Percentiles rank a stretch among this genome's conserved stretches.
phyloP scores from a whole-genome alignment of 1,284 basidiomycete species.

The Tranzscheliella williamsii region DNA sequence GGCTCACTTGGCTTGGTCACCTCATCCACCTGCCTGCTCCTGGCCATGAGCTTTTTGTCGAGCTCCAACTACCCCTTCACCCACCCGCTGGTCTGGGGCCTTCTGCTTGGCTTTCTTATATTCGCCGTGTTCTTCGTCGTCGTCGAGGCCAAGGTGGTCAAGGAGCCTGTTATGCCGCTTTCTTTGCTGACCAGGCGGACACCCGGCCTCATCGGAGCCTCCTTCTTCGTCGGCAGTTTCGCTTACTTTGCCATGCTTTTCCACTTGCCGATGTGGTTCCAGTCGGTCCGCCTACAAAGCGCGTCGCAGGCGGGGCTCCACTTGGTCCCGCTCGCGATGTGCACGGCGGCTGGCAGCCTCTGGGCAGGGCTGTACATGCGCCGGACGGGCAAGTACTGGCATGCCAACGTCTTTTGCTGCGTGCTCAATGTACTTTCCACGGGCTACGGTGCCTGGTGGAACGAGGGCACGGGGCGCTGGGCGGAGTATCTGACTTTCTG shows the following conservation, averaged over 20 bases:
- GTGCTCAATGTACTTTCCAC: constrained; percentile 21
- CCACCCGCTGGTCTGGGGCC: constrained; percentile 41
- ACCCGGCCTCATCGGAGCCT: constrained; percentile 20
- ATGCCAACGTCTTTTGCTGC: constrained; percentile 69
- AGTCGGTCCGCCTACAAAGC: constrained; percentile 74
- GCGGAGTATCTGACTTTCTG: constrained; percentile 69
- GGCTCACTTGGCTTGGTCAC: constrained; percentile 59
- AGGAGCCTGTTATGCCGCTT: constrained; percentile 57
- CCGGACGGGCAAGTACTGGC: constrained; percentile 75
- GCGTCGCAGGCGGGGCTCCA: constrained; percentile 75
- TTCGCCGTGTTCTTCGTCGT: constrained; percentile 66
- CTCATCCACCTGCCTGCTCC: constrained; percentile 56
- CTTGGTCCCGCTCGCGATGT: constrained; percentile 74
- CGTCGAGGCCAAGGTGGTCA: constrained; percentile 63
- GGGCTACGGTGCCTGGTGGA: constrained; percentile 12
- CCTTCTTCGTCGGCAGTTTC: constrained; percentile 27
- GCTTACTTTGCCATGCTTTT: constrained; percentile 57
- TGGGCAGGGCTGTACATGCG: constrained; percentile 83
- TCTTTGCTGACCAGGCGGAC: constrained; percentile 14
- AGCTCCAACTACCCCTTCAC: constrained; percentile 44
- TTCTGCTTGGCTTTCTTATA: constrained; percentile 59
- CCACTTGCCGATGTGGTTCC: constrained; percentile 84
- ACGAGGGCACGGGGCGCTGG: constrained; percentile 71
- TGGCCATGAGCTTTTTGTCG: constrained; percentile 57
- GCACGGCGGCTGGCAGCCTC: constrained; percentile 74